Conservation (phyloP, 2,329 filamentous ascomycete genomes). For the Phialemonium atrogriseum region DNA sequence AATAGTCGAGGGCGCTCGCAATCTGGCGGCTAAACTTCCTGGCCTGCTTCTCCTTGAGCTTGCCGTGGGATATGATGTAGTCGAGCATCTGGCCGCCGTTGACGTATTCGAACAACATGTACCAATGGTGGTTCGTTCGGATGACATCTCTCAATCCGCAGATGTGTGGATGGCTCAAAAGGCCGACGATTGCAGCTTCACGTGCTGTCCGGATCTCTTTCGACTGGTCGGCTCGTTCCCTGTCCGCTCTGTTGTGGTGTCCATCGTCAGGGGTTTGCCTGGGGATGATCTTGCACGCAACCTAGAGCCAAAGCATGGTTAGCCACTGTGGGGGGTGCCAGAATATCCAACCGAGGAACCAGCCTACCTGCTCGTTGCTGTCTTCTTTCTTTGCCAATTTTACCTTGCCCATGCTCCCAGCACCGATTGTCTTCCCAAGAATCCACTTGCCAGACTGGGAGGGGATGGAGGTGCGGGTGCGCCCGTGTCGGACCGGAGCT, state of each 20-base stretch:
- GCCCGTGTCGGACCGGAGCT: conserved; percentile 36
- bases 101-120: conserved; percentile 99
- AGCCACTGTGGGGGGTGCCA: too few species aligned
- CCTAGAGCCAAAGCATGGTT: conserved; percentile 39
- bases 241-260: conserved; percentile 60
- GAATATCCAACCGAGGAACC: neutral
- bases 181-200: conserved; percentile 91
- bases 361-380: conserved; percentile 76
- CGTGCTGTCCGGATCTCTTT: conserved; percentile 93
- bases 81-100: conserved; percentile 99
- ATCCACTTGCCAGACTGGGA: conserved; percentile 90
- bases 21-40: conserved; percentile 97
- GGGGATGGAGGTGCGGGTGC: conserved; percentile 73
- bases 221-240: conserved; percentile 87
- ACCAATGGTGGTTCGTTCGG: conserved; percentile 96
- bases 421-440: conserved; percentile 92
- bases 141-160: conserved; percentile 94
- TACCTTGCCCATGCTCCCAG: conserved; percentile 98
- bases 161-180: conserved; percentile 91
- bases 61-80: conserved; percentile 97
- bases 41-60: conserved; percentile 96
- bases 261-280: conserved; percentile 83
- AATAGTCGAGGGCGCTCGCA: conserved; percentile 92
- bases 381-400: conserved; percentile 89
- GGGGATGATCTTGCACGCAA: conserved; percentile 95